These are phyloP conservation scores for Tolypocladium tropicale DNA, from an alignment of 2,329 filamentous ascomycete genomes.

Conservation along the genomic window DNA sequence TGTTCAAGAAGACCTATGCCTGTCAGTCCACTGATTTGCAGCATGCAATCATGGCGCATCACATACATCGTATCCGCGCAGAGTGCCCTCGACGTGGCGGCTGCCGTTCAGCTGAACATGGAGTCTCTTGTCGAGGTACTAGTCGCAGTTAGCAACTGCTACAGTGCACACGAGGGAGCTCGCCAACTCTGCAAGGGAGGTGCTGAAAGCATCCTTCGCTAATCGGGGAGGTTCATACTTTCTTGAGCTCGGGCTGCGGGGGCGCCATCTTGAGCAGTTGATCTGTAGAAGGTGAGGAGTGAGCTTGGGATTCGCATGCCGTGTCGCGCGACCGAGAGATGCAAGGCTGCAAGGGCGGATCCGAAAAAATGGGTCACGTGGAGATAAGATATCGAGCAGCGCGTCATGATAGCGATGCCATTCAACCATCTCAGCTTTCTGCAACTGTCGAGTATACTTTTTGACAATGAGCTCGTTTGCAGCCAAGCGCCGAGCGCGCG, in stretches of 20 bases:
- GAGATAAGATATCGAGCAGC: conserved; percentile 31
- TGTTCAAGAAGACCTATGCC: conserved; percentile 85
- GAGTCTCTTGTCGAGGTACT: conserved; percentile 99
- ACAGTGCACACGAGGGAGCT: too few species aligned
- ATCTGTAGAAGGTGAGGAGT: conserved; percentile 2
- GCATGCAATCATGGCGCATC: not conserved
- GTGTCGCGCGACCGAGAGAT: conserved; percentile 15
- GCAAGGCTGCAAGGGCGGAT: conserved; percentile 12
- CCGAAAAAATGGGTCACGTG: conserved; percentile 32
- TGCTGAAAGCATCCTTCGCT: not conserved
- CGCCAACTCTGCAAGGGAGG: not conserved
- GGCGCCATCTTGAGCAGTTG: conserved; percentile 69
- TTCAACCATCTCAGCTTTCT: not conserved
- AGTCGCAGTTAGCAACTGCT: conserved; percentile 12
- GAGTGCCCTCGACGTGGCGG: conserved; percentile 88
- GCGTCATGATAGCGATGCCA: not conserved
- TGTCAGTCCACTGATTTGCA: not conserved
- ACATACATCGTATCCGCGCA: conserved; percentile 90
- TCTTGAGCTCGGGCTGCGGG: conserved; percentile 98
- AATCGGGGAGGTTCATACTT: conserved; percentile 45
- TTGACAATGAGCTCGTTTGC: conserved; percentile 44
- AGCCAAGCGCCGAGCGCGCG: conserved; percentile 59
- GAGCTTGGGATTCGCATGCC: not conserved
- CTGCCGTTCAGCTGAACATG: conserved; percentile 97
- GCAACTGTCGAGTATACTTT: conserved; percentile 3